Conservation (phyloP, 257 asterid species). For the Jacaranda copaia region DNA sequence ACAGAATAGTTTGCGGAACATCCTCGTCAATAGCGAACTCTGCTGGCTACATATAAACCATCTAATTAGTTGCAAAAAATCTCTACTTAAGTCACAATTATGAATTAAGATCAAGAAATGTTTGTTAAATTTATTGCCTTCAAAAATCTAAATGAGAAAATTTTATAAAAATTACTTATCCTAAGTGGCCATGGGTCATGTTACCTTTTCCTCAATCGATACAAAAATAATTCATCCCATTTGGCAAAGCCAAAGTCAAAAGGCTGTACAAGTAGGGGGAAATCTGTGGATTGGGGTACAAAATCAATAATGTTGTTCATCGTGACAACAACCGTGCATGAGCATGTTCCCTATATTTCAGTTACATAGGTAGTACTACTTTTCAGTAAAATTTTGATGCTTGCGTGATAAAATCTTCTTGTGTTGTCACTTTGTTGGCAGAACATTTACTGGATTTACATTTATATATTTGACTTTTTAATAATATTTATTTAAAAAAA, state of each 20-base stretch:
- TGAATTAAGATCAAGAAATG: too few relatives aligned
- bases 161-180: neutral
- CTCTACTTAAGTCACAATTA: too few relatives aligned
- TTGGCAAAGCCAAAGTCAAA: neutral
- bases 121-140: too few relatives aligned
- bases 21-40: too few relatives aligned
- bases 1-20: too few relatives aligned
- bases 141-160: too few relatives aligned
- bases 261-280: neutral
- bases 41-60: too few relatives aligned
- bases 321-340: conserved; percentile 11
- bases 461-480: too few relatives aligned
- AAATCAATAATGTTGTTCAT: conserved; percentile 14
- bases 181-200: neutral
- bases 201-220: neutral
- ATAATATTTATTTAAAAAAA: neutral
- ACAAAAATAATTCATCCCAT: neutral
- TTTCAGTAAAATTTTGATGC: neutral
- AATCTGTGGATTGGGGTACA: conserved; percentile 2
- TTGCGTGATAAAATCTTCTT: neutral
- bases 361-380: neutral
- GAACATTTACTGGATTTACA: neutral
- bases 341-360: conserved; percentile 23
- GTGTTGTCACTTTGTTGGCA: conserved; percentile 20
- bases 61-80: too few relatives aligned